Base-by-base conservation (phyloP, 177 flowering plant species). In the Vitis hybrid region DNA sequence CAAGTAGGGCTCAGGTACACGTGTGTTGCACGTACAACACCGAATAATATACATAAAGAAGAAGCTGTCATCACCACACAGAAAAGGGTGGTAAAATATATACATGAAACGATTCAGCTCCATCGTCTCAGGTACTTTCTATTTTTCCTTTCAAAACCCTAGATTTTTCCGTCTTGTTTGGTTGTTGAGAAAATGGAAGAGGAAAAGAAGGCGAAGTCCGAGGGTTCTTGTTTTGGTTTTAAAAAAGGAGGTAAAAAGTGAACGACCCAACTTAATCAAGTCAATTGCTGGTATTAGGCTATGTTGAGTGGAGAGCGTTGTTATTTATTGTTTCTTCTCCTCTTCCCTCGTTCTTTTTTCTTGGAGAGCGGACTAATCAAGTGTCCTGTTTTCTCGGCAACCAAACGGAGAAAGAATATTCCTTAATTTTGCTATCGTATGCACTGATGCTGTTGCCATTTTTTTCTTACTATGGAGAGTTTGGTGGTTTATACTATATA, bases 111-210 rank as follows among this genome's bases (percentile, higher is more conserved):
- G 30, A 26, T 26, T 26, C 30, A 3, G 30, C 45, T 39, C 45
- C 45, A 39, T 39, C 4, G 8, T 39, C 45, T 39, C 45, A 60
- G 23, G 7, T 60, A 23, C 13, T 26, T 10, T 26, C 15, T 19
- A 30, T 30, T 12, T 61, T 14, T 26, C 39, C 64, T 39, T 6
- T 18, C 23, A 26, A 61, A 61, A 34, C 64, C 64, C 50, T 7
- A 32, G 50, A 32, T 6, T 61, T 61, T 26, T 10, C 50, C 11
- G 1, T 14, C n/a, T 10, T 61, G 64, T 61, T 61, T 61, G 64
- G 64, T 61, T 61, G 49, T 11, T 61, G 64, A 61, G 64, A 34
- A 32, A 61, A 61, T 34, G 50, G 64, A 14, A 15, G 34, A 30
- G n/a, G 39, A 61, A 3, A 4, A 15, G 11, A 21, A 26, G 21